Evolutionary conservation across 768 basidiomycete species (phyloP), one percentile per base, ranked within the genome.

Genomic region (Termitomyces sp.): DNA sequence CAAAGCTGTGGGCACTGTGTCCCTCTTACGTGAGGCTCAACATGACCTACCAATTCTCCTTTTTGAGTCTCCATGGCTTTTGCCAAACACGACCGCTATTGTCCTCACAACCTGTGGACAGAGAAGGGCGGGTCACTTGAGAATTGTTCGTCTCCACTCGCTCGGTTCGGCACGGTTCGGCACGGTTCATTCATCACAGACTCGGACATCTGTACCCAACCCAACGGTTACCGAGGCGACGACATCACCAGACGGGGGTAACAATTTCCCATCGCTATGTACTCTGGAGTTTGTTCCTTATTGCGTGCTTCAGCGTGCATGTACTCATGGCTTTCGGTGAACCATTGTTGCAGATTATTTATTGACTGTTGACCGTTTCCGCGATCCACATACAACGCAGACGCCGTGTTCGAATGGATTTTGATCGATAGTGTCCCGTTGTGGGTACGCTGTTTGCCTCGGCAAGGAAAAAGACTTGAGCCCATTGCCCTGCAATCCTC

Each of bases 161-260:
- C 33, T 35, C 33, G 33, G 49, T 33, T 59, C 51, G 57, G 47
- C 43, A 58, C 33, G 33, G 49, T 33, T 59, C 51, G 57, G 47
- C 43, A 58, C 54, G 54, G 55, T 55, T 58, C 52, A 55, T 57
- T 46, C 22, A 36, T 47, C 45, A 11, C 53, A 48, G 38, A 49
- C 20, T 56, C 54, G 50, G 64, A 2, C 53, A 63, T 57, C 16
- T 20, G 13, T 20, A 22, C 50, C 64, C 64, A 55, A 49, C 44
- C 51, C 45, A 56, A 56, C 62, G 64, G 64, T 65, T 65, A 61
- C 64, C 62, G 64, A 56, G 64, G 56, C 62, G 56, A 65, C 63
- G 38, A 60, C 56, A 60, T 63, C 63, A 60, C 54, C 5, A 30
- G 24, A 26, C 18, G 4, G 2, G 35, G 20, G 47, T 26, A 33